Conservation (phyloP, 192 early-diverging fungal species). For the Umbelopsis vinacea region DNA sequence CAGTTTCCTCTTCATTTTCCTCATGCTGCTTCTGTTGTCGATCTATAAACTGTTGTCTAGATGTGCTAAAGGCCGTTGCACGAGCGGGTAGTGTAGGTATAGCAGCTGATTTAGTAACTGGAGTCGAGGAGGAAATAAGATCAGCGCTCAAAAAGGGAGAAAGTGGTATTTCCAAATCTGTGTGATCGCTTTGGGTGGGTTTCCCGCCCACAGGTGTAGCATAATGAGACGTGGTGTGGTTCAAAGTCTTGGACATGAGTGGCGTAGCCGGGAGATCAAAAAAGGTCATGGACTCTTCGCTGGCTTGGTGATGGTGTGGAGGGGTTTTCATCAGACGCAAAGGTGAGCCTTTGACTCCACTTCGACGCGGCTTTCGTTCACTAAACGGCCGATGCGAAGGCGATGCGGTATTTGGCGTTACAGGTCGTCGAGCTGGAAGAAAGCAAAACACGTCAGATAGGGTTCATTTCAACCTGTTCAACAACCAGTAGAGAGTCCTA, state of each 20-base stretch:
- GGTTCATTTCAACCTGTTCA: neutral
- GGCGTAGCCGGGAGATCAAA: neutral
- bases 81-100: constrained; percentile 2
- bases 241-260: constrained; percentile 2
- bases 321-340: constrained; percentile 10
- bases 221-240: neutral
- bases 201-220: neutral
- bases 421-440: neutral
- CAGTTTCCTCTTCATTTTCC: neutral
- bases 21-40: neutral
- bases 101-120: neutral
- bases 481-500: neutral
- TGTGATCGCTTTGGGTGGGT: neutral
- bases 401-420: neutral
- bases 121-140: neutral
- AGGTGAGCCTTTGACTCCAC: constrained; percentile 10
- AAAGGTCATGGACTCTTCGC: neutral
- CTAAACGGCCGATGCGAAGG: neutral
- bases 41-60: neutral
- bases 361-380: constrained; percentile 13
- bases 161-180: neutral
- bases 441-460: neutral
- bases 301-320: neutral
- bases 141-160: neutral
- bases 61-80: neutral